Evolutionary conservation across 2,329 filamentous ascomycete genomes (phyloP).

Genomic region (Alternaria alternata): DNA sequence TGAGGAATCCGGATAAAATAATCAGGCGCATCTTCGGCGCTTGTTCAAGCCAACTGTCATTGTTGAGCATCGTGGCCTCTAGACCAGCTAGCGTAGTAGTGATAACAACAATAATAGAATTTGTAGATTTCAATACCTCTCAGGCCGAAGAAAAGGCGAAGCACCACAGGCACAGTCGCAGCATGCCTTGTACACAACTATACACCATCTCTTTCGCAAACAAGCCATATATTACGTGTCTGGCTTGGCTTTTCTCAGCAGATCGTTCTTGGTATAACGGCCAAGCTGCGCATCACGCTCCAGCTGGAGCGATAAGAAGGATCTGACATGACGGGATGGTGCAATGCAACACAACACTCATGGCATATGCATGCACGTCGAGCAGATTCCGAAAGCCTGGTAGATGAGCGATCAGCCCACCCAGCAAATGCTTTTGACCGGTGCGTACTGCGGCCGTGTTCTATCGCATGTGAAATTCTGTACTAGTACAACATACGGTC

Average conservation of each 20-base stretch:
- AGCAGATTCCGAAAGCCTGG: not conserved
- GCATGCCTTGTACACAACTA: not conserved
- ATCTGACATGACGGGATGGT: slow-evolving; percentile 1
- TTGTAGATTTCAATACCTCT: not conserved
- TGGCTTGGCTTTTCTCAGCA: not conserved
- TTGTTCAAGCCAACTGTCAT: not conserved
- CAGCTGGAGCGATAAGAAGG: not conserved
- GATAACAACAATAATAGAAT: not conserved
- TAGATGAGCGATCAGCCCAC: not conserved
- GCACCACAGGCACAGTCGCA: not conserved
- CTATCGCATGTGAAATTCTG: not conserved
- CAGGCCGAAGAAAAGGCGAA: not conserved
- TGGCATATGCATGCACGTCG: not conserved
- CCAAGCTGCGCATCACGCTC: not conserved
- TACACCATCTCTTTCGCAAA: not conserved
- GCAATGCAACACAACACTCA: slow-evolving; percentile 2
- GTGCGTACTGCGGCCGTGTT: not conserved
- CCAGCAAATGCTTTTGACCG: not conserved
- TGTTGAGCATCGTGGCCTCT: not conserved
- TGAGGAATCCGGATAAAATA: not conserved
- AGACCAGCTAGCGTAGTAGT: not conserved
- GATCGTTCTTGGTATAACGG: not conserved
- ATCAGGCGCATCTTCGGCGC: not conserved
- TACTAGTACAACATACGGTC: not conserved
- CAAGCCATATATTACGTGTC: not conserved